These are phyloP conservation scores for Aspergillus bombycis DNA, from an alignment of 2,329 filamentous ascomycete genomes.

Conservation along the genomic window DNA sequence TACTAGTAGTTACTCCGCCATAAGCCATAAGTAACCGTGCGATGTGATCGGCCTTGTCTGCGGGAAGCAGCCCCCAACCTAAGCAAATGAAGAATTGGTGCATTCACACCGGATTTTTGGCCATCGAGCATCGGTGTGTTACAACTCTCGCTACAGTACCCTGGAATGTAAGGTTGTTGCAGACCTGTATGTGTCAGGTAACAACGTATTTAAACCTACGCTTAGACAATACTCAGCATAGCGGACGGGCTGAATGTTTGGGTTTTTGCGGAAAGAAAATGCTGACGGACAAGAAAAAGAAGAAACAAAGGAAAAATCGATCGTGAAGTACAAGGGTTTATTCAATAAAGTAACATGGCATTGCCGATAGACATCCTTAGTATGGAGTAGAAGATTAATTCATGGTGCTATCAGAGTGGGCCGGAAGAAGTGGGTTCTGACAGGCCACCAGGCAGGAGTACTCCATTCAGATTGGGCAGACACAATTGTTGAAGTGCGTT, in stretches of 20 bases:
- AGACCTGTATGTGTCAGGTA: neutral
- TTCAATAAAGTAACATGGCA: neutral
- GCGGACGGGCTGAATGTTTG: neutral
- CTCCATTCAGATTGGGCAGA: constrained; percentile 16
- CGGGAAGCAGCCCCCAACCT: neutral
- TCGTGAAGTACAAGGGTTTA: neutral
- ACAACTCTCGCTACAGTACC: neutral
- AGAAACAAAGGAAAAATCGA: neutral
- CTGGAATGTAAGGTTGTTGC: neutral
- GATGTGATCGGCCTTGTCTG: neutral
- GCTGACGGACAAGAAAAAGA: neutral
- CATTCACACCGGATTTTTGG: neutral
- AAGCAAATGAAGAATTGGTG: neutral
- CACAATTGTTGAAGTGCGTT: constrained; percentile 9
- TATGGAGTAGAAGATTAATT: neutral
- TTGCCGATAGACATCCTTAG: neutral
- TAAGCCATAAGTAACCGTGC: neutral
- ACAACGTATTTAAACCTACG: neutral
- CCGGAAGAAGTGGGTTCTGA: constrained; percentile 13
- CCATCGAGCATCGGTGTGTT: neutral
- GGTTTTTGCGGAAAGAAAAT: neutral
- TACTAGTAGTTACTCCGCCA: neutral
- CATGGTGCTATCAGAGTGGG: constrained; percentile 5
- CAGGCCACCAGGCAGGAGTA: constrained; percentile 10
- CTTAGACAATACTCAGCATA: neutral